Evolutionary conservation across 192 early-diverging fungal genomes (phyloP).

Genomic region (Chytriomyces confervae): DNA sequence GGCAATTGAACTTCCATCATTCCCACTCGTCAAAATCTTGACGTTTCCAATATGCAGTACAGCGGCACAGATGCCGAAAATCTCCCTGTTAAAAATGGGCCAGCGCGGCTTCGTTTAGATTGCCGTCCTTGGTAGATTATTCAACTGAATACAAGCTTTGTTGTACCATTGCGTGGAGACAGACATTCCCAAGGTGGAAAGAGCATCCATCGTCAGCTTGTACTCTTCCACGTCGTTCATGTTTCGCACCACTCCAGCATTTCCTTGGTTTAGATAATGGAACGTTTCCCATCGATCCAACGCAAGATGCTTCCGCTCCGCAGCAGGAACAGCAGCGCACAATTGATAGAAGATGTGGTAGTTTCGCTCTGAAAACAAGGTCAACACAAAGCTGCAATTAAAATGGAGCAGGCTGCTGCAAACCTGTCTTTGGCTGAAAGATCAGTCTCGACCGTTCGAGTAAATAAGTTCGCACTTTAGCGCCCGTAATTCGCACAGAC

Average conservation of each 20-base stretch:
- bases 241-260: constrained; percentile 64
- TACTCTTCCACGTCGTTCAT: constrained; percentile 89
- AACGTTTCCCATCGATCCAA: constrained; percentile 68
- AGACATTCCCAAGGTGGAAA: constrained; percentile 78
- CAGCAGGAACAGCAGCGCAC: constrained; percentile 41
- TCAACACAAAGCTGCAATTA: constrained; percentile 77
- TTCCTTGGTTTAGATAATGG: constrained; percentile 83
- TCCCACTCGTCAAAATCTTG: constrained; percentile 37
- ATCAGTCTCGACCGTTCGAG: constrained; percentile 88
- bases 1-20: constrained; percentile 13
- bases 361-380: constrained; percentile 72
- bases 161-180: constrained; percentile 71
- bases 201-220: constrained; percentile 73
- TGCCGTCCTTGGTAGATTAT: too few relatives aligned
- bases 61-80: constrained; percentile 37
- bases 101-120: neutral
- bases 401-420: constrained; percentile 72
- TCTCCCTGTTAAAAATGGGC: constrained; percentile 3
- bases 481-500: constrained; percentile 76
- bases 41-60: constrained; percentile 47
- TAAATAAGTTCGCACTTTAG: constrained; percentile 85
- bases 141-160: neutral
- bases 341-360: constrained; percentile 95
- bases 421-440: constrained; percentile 73
- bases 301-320: constrained; percentile 67